These are phyloP conservation scores for Pseudopithomyces maydicus DNA, from an alignment of 2,329 filamentous ascomycete species.

Conservation along the genomic window DNA sequence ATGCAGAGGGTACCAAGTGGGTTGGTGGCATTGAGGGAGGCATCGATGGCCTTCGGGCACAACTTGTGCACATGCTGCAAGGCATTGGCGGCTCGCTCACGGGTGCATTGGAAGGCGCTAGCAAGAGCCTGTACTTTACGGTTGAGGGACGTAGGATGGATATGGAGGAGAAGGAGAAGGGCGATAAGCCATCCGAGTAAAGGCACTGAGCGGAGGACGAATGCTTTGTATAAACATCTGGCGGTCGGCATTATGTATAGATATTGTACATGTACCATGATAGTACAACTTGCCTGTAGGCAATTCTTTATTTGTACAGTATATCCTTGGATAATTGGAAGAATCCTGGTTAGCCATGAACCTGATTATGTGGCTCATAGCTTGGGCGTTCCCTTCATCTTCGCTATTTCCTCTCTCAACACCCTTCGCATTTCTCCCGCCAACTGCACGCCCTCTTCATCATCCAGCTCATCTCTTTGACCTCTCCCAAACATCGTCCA, in stretches of 20 bases:
- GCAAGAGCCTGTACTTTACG: constrained; percentile 84
- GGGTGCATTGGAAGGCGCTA: constrained; percentile 76
- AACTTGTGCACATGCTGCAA: constrained; percentile 82
- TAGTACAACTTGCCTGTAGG: background rate
- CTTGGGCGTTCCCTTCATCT: constrained; percentile 18
- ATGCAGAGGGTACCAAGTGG: constrained; percentile 72
- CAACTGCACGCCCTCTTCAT: constrained; percentile 69
- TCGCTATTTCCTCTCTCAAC: constrained; percentile 45
- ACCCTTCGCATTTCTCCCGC: constrained; percentile 56
- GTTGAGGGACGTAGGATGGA: constrained; percentile 81
- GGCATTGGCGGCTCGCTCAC: constrained; percentile 78
- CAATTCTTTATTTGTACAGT: background rate
- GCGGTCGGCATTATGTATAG: constrained; percentile 15
- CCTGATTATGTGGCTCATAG: background rate
- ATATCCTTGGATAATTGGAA: background rate
- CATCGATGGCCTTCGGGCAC: constrained; percentile 76
- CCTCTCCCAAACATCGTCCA: constrained; percentile 86
- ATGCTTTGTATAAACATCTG: constrained; percentile 10
- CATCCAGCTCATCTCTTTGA: constrained; percentile 73
- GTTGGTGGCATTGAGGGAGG: constrained; percentile 80
- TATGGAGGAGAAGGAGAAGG: constrained; percentile 73
- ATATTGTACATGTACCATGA: constrained; percentile 22
- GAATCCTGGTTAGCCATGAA: background rate
- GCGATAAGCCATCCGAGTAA: constrained; percentile 25
- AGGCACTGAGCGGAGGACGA: constrained; percentile 11